These are phyloP conservation scores for Evernia prunastri DNA, from an alignment of 495 filamentous ascomycete species.

Conservation along the genomic window DNA sequence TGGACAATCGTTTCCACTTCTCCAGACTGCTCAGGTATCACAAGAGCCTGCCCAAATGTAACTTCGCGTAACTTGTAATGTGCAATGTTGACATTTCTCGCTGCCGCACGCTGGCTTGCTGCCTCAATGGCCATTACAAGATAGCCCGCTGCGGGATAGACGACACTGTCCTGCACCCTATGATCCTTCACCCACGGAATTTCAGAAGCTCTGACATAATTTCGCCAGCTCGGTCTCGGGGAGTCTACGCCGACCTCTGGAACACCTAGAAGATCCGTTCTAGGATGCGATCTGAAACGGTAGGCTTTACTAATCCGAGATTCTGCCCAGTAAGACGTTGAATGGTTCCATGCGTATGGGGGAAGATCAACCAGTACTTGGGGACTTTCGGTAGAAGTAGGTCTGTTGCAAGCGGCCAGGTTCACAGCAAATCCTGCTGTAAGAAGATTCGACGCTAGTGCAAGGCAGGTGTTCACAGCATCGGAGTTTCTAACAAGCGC, in stretches of 20 bases:
- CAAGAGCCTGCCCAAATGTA: constrained; percentile 39
- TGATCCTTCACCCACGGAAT: constrained; percentile 47
- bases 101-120: constrained; percentile 25
- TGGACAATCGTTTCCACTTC: constrained; percentile 32
- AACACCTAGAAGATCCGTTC: constrained; percentile 44
- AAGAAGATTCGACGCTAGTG: not conserved
- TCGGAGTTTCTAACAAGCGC: not conserved
- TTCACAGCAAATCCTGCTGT: constrained; percentile 16
- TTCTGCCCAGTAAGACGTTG: constrained; percentile 18
- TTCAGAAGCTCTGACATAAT: constrained; percentile 37
- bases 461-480: not conserved
- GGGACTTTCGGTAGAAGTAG: not conserved
- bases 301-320: constrained; percentile 31
- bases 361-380: constrained; percentile 28
- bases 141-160: constrained; percentile 42
- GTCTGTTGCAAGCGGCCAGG: constrained; percentile 29
- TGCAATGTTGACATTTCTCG: not conserved
- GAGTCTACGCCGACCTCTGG: constrained; percentile 34
- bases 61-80: constrained; percentile 29
- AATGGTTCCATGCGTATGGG: constrained; percentile 36
- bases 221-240: constrained; percentile 46
- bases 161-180: constrained; percentile 30
- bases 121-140: constrained; percentile 45
- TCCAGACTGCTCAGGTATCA: constrained; percentile 29
- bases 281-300: constrained; percentile 27